Base-by-base conservation (phyloP, 1,139 yeast species). In the Yamadazyma blattariae region DNA sequence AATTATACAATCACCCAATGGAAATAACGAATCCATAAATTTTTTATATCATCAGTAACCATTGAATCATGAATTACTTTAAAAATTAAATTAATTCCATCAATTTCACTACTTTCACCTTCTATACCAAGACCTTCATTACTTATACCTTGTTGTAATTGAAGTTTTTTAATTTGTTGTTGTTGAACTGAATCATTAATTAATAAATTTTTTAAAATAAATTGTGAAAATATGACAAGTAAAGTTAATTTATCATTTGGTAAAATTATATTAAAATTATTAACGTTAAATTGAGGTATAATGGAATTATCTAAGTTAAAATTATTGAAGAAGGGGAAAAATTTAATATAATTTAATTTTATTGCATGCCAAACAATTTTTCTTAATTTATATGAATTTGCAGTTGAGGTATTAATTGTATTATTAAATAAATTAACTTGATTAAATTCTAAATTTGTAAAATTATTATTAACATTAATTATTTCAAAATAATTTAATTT, bases 161-260 rank as follows among this genome's bases (percentile, higher is more conserved):
- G n/a, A n/a, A n/a, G n/a, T n/a, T n/a, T n/a, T n/a, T n/a, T n/a
- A 52, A 80, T 64, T 17, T 5, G 7, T 5, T 17, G 5, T 17
- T 17, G 5, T 5, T 17, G 7, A 17, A 17, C 5, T 52, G 82
- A 75, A 52, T 85, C 85, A 38, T 87, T 78, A 5, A 17, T 17
- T 5, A 5, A 7, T 86, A 80, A 79, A 3, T 13, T 10, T n/a
- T 36, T 41, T 7, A 25, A 26, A 5, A 38, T 28, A 27, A 42
- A 42, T 19, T 40, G 38, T 4, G 44, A 37, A 11, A 47, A 27
- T 19, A 47, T 29, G 8, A 46, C 37, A 20, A 45, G 18, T 15
- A 47, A 30, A 9, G 47, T 38, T 34, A 35, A 29, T 24, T 38
- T 43, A 17, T 60, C 64, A 34, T 54, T 58, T 11, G 65, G 57